Conservation (phyloP, 164 flowering plant genomes). For the Annona squamosa region DNA sequence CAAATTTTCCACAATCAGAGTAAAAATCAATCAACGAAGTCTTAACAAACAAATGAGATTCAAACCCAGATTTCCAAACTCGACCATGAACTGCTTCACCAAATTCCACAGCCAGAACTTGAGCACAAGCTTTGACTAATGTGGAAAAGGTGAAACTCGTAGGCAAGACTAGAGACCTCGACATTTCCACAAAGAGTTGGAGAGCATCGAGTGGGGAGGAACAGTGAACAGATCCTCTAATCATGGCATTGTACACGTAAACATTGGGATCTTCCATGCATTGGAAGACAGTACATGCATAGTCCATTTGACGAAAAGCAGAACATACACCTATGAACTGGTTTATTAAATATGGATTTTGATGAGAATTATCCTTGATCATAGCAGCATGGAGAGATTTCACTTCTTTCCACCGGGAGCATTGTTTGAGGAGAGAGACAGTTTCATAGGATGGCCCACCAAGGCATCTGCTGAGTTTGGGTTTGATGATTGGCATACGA, state of each 20-base stretch:
- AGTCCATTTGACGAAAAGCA: slow-evolving; percentile 25
- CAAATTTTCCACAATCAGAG: slow-evolving; percentile 24
- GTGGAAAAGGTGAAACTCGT: slow-evolving; percentile 66
- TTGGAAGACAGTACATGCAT: slow-evolving; percentile 38
- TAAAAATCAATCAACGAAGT: slow-evolving; percentile 64
- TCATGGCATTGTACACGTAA: slow-evolving; percentile 68
- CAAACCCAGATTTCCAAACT: slow-evolving; percentile 59
- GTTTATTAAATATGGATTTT: slow-evolving; percentile 51
- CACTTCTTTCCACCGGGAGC: slow-evolving; percentile 28
- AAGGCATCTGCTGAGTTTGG: too few species aligned
- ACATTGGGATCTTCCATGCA: slow-evolving; percentile 54
- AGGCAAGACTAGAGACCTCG: slow-evolving; percentile 31
- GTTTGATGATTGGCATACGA: too few species aligned
- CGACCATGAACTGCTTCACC: slow-evolving; percentile 60
- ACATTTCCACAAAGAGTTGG: slow-evolving; percentile 33
- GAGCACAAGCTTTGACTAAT: slow-evolving; percentile 51
- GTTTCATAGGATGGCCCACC: background rate
- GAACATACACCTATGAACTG: slow-evolving; percentile 54
- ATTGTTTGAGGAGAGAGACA: slow-evolving; percentile 25
- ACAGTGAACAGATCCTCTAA: slow-evolving; percentile 40
- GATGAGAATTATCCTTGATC: slow-evolving; percentile 38
- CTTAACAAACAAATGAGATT: slow-evolving; percentile 45
- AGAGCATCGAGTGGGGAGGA: slow-evolving; percentile 33
- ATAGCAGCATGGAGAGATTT: slow-evolving; percentile 39
- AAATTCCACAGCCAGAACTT: slow-evolving; percentile 14